A percentile compares a stretch with the other conserved stretches of the same genome.
Evolutionary conservation across 2,329 filamentous ascomycete species (phyloP).

Genomic region (Aspergillus latus): DNA sequence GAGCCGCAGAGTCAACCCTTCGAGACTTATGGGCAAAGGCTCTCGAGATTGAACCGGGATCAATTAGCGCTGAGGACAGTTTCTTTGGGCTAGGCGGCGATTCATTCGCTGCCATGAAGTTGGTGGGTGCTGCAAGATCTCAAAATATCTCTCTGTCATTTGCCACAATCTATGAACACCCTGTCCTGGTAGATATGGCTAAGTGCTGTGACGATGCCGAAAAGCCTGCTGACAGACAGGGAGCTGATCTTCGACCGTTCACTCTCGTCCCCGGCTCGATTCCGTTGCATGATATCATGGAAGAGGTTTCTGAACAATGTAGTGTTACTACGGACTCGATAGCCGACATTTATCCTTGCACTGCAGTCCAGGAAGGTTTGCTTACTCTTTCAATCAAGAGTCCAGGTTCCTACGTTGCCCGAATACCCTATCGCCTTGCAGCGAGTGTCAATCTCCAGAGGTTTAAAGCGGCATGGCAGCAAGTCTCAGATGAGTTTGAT

Average conservation of each 20-base stretch:
- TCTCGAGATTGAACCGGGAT: conserved; percentile 38
- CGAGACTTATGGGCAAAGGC: conserved; percentile 41
- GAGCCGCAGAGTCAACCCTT: conserved; percentile 32
- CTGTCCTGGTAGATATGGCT: conserved; percentile 47
- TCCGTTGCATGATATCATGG: conserved; percentile 23
- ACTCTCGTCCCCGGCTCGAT: conserved; percentile 27
- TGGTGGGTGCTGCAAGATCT: conserved; percentile 44
- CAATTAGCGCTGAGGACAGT: conserved; percentile 45
- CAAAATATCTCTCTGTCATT: conserved; percentile 44
- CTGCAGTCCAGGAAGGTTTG: conserved; percentile 47
- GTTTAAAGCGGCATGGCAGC: conserved; percentile 51
- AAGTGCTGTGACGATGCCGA: conserved; percentile 24
- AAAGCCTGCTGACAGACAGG: neutral
- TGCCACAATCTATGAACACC: conserved; percentile 46
- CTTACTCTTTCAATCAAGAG: conserved; percentile 51
- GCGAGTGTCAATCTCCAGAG: conserved; percentile 39
- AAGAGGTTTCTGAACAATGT: conserved; percentile 34
- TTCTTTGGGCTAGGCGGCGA: conserved; percentile 51
- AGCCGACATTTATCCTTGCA: conserved; percentile 46
- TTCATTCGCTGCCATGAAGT: conserved; percentile 49
- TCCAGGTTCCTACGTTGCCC: conserved; percentile 50
- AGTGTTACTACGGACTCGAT: conserved; percentile 30
- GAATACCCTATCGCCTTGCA: conserved; percentile 45
- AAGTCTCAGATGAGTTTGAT: conserved; percentile 45
- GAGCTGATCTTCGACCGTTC: conserved; percentile 26